Conservation (phyloP, 352 stramenopile species). For the Phytophthora podocarpi region DNA sequence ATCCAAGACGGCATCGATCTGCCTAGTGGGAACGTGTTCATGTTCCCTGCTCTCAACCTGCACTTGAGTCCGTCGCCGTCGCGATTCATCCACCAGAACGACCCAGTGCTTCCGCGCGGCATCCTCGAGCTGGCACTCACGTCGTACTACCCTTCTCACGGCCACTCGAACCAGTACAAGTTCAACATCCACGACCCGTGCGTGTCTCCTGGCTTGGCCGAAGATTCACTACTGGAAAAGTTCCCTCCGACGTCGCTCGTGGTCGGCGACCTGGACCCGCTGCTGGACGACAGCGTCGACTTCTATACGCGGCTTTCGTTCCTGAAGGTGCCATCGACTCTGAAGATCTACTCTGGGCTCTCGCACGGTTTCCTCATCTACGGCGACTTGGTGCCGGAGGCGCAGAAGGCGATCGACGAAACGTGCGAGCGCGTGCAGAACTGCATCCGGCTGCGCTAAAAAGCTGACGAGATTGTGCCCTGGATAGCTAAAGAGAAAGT, state of each 20-base stretch:
- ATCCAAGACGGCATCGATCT: conserved; percentile 76
- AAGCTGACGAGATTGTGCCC: too few relatives aligned
- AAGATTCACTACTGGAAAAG: conserved; percentile 73
- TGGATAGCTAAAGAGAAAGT: too few relatives aligned
- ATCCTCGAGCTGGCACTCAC: conserved; percentile 84
- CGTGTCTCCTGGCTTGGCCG: conserved; percentile 81
- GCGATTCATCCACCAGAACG: conserved; percentile 88
- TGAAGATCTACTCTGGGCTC: conserved; percentile 87
- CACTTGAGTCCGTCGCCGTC: conserved; percentile 88
- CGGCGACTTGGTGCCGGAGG: conserved; percentile 78
- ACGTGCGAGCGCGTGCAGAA: conserved; percentile 79
- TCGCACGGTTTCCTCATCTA: conserved; percentile 91
- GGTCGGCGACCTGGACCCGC: conserved; percentile 85
- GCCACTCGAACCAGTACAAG: conserved; percentile 87
- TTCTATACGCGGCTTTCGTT: conserved; percentile 88
- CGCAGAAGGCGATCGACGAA: conserved; percentile 82
- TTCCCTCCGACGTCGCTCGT: conserved; percentile 85
- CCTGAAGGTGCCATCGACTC: conserved; percentile 71
- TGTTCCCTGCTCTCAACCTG: conserved; percentile 91
- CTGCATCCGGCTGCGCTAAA: conserved; percentile 46
- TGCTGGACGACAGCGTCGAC: conserved; percentile 91
- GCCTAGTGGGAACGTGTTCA: conserved; percentile 86
- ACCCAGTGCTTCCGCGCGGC: conserved; percentile 81
- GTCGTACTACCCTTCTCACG: conserved; percentile 86
- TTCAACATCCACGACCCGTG: conserved; percentile 89